Conservation (phyloP, 2,329 filamentous ascomycete species). For the Phaeosphaeriaceae sp. region DNA sequence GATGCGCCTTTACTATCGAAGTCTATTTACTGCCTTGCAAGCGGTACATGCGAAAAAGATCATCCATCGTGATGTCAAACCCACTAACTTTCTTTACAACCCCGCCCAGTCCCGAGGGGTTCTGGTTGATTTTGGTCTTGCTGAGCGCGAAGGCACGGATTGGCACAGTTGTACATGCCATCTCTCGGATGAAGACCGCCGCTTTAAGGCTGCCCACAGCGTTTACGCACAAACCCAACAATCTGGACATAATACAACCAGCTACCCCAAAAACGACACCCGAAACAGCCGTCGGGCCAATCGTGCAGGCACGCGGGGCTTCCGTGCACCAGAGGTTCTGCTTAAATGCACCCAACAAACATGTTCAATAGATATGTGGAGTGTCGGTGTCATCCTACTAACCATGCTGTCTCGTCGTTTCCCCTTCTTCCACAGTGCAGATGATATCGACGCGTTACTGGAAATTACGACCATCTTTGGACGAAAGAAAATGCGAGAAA, state of each 20-base stretch:
- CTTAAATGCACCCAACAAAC: slow-evolving; percentile 97
- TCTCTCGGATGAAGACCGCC: slow-evolving; percentile 67
- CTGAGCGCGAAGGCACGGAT: slow-evolving; percentile 75
- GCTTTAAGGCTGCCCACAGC: slow-evolving; percentile 61
- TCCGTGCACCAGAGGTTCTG: slow-evolving; percentile 93
- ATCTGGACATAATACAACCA: slow-evolving; percentile 53
- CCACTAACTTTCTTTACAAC: slow-evolving; percentile 96
- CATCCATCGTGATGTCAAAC: slow-evolving; percentile 94
- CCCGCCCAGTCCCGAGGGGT: slow-evolving; percentile 81
- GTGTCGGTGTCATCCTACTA: slow-evolving; percentile 93
- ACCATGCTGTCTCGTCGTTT: slow-evolving; percentile 92
- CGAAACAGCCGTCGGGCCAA: slow-evolving; percentile 90
- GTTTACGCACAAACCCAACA: slow-evolving; percentile 64
- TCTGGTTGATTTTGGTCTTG: slow-evolving; percentile 97
- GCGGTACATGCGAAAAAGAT: slow-evolving; percentile 85
- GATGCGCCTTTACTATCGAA: slow-evolving; percentile 87
- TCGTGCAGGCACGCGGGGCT: slow-evolving; percentile 90
- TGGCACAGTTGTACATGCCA: slow-evolving; percentile 83
- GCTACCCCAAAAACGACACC: slow-evolving; percentile 89
- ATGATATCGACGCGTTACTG: slow-evolving; percentile 96
- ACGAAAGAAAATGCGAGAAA: slow-evolving; percentile 78
- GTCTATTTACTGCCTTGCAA: slow-evolving; percentile 82
- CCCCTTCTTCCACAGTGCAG: slow-evolving; percentile 98
- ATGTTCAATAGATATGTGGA: slow-evolving; percentile 94
- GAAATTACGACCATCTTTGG: slow-evolving; percentile 98